Evolutionary conservation across 106 monocot species (phyloP), one percentile per base, ranked within the genome.

Genomic region (Allium fistulosum): DNA sequence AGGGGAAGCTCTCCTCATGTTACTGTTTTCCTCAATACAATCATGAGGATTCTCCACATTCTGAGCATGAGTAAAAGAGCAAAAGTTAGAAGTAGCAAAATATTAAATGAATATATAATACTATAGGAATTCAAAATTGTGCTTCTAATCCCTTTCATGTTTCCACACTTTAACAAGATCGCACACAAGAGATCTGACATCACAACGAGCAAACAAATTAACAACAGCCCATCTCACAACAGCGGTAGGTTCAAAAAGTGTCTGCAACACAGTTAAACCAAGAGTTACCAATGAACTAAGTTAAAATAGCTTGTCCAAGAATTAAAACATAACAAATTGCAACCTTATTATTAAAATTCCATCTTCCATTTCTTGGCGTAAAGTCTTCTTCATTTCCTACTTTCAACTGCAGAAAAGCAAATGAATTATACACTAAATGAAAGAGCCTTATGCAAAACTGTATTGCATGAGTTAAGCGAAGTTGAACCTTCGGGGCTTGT

Each of bases 381-480:
- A 99, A 79, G 53, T 93, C 83, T 48, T 87, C 89, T n/a, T 84
- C 88, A 65, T 96, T 93, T 3, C 93, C 99, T 6, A 86, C 83
- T 59, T 81, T 93, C 46, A 99, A 70, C 99, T 99, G 77, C 51
- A 70, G 17, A 74, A 56, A 67, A 48, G 10, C 22, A 67, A 7
- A 10, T 4, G 4, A 15, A 59, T 28, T 28, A 28, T 28, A 28
- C 28, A n/a, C 9, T 59, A 53, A 53, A 53, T 53, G 53, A 53
- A 53, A 11, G 53, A 15, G 10, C 53, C 10, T 53, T 1, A 11
- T 53, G 12, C 2, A 53, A 53, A 53, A 10, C 10, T 53, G 53
- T 6, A 15, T 53, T 6, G 53, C 1, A 15, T 15, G 53, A 2
- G 4, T 15, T 4, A 63, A 7, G 48, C 4, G 26, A 10, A 65